These are phyloP conservation scores for Corymbia citriodora DNA, from an alignment of 441 rosid species.

Conservation along the genomic window DNA sequence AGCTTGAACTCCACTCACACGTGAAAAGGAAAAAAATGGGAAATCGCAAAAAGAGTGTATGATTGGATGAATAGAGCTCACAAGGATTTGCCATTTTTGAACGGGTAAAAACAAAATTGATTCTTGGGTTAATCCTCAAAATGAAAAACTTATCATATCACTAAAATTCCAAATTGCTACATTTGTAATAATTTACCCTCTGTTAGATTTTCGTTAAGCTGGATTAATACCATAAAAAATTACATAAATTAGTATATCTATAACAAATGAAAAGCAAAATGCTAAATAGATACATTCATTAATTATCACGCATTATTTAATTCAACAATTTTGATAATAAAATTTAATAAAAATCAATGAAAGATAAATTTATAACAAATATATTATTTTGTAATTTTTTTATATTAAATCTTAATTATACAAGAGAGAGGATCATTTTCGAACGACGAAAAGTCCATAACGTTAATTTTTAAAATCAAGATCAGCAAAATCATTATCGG, in stretches of 20 bases:
- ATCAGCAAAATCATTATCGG: background rate
- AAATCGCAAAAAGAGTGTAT: background rate
- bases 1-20: background rate
- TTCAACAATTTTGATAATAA: too few species aligned
- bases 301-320: accelerated
- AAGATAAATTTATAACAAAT: too few species aligned
- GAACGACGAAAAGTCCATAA: background rate
- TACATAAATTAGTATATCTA: too few species aligned
- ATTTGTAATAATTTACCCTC: too few species aligned
- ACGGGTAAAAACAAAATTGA: background rate
- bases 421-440: background rate
- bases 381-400: accelerated
- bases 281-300: accelerated
- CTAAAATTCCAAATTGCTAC: too few species aligned
- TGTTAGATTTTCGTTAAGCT: too few species aligned
- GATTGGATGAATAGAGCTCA: background rate
- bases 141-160: too few species aligned
- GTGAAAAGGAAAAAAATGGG: background rate
- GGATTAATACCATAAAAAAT: too few species aligned
- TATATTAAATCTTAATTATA: background rate
- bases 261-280: too few species aligned
- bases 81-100: background rate
- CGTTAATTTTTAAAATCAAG: background rate
- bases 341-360: accelerated
- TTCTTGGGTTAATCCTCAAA: background rate